Conservation (phyloP, 2,329 filamentous ascomycete species). For the Colletotrichum sansevieriae region DNA sequence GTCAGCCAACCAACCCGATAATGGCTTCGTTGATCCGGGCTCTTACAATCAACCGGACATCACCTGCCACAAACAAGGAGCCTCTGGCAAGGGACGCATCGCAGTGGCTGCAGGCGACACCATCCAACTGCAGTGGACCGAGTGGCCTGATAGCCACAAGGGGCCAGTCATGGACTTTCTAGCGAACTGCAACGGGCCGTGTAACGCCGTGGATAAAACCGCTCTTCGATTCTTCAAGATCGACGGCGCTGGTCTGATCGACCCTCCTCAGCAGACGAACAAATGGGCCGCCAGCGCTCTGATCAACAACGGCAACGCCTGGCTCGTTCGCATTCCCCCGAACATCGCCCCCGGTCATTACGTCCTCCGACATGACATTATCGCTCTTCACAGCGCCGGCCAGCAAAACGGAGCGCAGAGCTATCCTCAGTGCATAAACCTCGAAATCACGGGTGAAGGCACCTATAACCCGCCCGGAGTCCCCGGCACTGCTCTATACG, state of each 20-base stretch:
- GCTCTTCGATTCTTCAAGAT: constrained; percentile 62
- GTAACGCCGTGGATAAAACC: constrained; percentile 56
- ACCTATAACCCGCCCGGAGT: constrained; percentile 61
- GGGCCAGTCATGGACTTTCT: constrained; percentile 63
- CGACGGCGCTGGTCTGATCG: constrained; percentile 54
- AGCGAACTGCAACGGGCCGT: constrained; percentile 58
- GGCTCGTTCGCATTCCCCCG: constrained; percentile 63
- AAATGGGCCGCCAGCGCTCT: constrained; percentile 60
- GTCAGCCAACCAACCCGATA: constrained; percentile 57
- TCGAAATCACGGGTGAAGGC: constrained; percentile 65
- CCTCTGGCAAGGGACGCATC: constrained; percentile 55
- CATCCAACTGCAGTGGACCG: constrained; percentile 62
- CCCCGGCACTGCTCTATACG: constrained; percentile 66
- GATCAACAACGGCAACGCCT: constrained; percentile 64
- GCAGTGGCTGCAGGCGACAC: constrained; percentile 59
- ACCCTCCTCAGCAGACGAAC: constrained; percentile 47
- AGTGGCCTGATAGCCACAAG: constrained; percentile 63
- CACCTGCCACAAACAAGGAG: constrained; percentile 61
- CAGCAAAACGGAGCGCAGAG: constrained; percentile 60
- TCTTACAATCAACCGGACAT: constrained; percentile 58
- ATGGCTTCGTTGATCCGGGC: constrained; percentile 63
- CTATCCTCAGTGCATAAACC: constrained; percentile 67
- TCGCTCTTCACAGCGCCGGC: constrained; percentile 63
- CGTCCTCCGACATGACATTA: constrained; percentile 68
- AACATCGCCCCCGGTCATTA: constrained; percentile 64